Conservation (phyloP, 495 filamentous ascomycete genomes). For the Schizothecium vesticola region DNA sequence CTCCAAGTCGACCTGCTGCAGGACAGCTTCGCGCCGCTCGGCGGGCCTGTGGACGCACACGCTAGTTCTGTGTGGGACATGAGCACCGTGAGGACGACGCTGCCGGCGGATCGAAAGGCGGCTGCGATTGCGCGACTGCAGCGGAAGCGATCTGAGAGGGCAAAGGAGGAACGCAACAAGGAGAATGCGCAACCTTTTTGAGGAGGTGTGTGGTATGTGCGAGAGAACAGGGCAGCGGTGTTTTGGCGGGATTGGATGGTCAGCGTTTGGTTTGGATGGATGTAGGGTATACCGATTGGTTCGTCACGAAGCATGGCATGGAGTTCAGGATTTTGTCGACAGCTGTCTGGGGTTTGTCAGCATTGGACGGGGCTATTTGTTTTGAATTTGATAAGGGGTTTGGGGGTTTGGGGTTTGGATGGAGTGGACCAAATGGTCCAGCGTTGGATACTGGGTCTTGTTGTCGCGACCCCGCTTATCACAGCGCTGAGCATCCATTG, state of each 20-base stretch:
- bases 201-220: not conserved
- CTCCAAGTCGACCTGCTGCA: constrained; percentile 35
- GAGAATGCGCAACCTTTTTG: constrained; percentile 37
- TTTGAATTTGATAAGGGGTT: not conserved
- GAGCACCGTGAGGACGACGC: constrained; percentile 37
- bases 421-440: not conserved
- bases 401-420: not conserved
- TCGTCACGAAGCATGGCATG: not conserved
- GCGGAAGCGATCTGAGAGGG: constrained; percentile 43
- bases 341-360: not conserved
- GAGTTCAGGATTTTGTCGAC: constrained; percentile 12
- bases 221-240: not conserved
- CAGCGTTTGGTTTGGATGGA: not conserved
- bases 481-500: not conserved
- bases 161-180: constrained; percentile 34
- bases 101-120: constrained; percentile 55
- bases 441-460: not conserved
- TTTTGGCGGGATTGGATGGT: not conserved
- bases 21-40: constrained; percentile 38
- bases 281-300: not conserved
- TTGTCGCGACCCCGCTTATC: not conserved
- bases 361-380: not conserved
- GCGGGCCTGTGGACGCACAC: constrained; percentile 25
- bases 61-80: constrained; percentile 24
- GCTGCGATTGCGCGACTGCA: constrained; percentile 61